Base-by-base conservation (phyloP, 2,329 filamentous ascomycete genomes). In the Ophiostoma ulmi region DNA sequence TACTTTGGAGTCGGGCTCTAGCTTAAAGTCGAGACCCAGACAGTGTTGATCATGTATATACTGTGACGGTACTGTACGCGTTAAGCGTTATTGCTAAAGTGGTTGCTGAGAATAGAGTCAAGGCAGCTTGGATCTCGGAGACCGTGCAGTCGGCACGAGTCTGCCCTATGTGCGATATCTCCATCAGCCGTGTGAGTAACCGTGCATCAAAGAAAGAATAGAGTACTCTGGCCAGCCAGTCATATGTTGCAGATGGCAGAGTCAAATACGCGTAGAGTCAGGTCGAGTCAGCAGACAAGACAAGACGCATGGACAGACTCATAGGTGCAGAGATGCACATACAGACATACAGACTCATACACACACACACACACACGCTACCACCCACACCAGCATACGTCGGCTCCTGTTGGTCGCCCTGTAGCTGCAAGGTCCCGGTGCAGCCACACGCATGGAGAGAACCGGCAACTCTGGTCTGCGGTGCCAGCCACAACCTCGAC, bases 21-120 rank as follows among this genome's bases (percentile, higher is more conserved):
- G 39, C 39, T 44, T 14, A 31, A 31, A 31, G 2, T 31, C 31
- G 31, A 31, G 31, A 31, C 31, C 31, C 31, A 31, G 31, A 31
- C 31, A 31, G 31, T 31, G 31, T 31, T 3, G 31, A 4, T 2
- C 31, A 8, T 44, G 10, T 26, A 20, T 14, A 26, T 8, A 58
- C 52, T 14, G n/a, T 58, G 7, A 0, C 11, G 8, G 39, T 26
- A 58, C 52, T 26, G 52, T 58, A 58, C 52, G 52, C 52, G 52
- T 58, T 58, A 58, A 58, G 52, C 52, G 52, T 58, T 22, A 58
- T 58, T 58, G 52, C 48, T 58, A 58, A 58, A 58, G n/a, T 31
- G 17, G 44, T 17, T 48, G 20, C n/a, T 48, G 44, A 20, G 44
- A 20, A 48, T 31, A 31, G 26, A 31, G 31, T 44, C 5, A 44